phyloP scores from a whole-genome alignment of 2,329 filamentous ascomycete species.

The Colletotrichum costaricense region DNA sequence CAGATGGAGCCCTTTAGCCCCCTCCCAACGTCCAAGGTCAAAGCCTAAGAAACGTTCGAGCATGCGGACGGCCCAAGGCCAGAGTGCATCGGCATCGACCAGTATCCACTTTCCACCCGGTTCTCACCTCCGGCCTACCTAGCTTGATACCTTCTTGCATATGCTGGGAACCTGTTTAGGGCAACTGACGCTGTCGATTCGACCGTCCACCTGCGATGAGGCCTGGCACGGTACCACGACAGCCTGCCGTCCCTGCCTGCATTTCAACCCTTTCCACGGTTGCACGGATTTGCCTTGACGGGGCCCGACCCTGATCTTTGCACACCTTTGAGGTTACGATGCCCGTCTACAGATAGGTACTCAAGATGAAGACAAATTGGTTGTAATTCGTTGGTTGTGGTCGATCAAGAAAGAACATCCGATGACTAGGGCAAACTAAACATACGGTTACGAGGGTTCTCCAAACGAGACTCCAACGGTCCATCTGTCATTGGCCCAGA shows the following conservation, averaged over 20 bases:
- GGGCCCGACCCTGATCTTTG: constrained; percentile 24
- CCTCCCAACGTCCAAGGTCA: constrained; percentile 9
- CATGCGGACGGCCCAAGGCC: constrained; percentile 24
- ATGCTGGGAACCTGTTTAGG: constrained; percentile 34
- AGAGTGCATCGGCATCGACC: constrained; percentile 27
- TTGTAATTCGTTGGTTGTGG: neutral
- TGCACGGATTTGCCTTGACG: constrained; percentile 32
- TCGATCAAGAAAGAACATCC: constrained; percentile 1
- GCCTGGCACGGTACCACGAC: constrained; percentile 18
- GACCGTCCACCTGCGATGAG: neutral
- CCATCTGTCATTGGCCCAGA: neutral
- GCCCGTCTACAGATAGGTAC: too few relatives aligned
- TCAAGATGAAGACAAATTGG: neutral
- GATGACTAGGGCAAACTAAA: neutral
- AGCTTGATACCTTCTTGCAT: constrained; percentile 10
- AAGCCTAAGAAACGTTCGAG: constrained; percentile 32
- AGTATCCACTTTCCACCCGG: constrained; percentile 31
- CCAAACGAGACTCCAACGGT: neutral
- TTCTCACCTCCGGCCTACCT: constrained; percentile 22
- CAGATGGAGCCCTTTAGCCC: constrained; percentile 12
- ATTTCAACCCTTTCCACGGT: neutral
- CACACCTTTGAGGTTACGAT: neutral
- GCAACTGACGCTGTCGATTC: constrained; percentile 23
- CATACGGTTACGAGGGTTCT: neutral
- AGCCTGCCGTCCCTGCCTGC: constrained; percentile 10